Percentiles rank a stretch among this genome's conserved stretches.
Conservation (phyloP, 1,284 basidiomycete genomes). For the Fomes fomentarius region DNA sequence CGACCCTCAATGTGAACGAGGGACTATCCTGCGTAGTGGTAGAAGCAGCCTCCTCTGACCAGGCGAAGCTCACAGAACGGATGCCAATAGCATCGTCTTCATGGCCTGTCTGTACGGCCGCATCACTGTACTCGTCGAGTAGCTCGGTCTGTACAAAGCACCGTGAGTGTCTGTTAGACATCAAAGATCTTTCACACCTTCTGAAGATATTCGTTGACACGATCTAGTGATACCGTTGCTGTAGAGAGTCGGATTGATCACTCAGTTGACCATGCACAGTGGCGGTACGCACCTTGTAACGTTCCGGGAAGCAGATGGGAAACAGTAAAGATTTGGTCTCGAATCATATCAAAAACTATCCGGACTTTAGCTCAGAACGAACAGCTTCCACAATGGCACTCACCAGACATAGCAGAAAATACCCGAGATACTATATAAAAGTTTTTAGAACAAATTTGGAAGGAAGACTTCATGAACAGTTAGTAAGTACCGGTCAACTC, state of each 20-base stretch:
- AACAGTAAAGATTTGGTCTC: conserved; percentile 31
- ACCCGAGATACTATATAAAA: conserved; percentile 42
- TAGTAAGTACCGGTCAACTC: too few species aligned
- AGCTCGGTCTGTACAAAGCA: too few species aligned
- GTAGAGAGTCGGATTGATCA: conserved; percentile 4
- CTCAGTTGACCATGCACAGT: too few species aligned
- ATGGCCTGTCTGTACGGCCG: conserved; percentile 23
- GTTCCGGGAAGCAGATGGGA: conserved; percentile 37
- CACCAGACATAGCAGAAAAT: conserved; percentile 46
- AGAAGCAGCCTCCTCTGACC: conserved; percentile 37
- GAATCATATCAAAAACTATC: conserved; percentile 22
- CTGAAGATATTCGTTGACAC: conserved; percentile 49
- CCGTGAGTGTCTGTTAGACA: too few species aligned
- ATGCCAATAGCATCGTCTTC: conserved; percentile 42
- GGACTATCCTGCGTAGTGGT: conserved; percentile 35
- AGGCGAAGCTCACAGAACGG: conserved; percentile 43
- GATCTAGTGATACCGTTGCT: conserved; percentile 53
- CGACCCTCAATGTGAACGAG: conserved; percentile 53
- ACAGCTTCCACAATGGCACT: neutral
- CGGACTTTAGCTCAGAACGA: too few species aligned
- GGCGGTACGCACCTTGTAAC: conserved; percentile 36
- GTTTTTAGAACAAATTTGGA: too few species aligned
- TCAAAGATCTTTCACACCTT: too few species aligned
- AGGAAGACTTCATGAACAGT: too few species aligned
- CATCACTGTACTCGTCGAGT: conserved; percentile 47